phyloP scores from a whole-genome alignment of 345 rosid species.

The Combretum micranthum region DNA sequence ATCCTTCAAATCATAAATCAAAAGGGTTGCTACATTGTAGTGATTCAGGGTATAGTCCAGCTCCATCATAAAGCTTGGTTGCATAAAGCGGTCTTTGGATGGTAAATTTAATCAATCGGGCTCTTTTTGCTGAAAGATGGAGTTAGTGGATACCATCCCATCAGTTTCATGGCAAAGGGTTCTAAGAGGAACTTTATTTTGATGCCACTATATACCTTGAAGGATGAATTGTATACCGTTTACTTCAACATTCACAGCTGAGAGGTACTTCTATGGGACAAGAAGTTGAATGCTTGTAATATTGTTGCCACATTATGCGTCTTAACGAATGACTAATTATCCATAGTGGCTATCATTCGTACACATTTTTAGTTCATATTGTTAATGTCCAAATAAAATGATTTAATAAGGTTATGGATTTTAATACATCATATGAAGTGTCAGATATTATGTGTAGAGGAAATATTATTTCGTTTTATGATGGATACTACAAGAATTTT shows the following conservation, averaged over 20 bases:
- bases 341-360: too few relatives aligned
- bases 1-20: slow-evolving; percentile 45
- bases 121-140: slow-evolving; percentile 49
- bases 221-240: slow-evolving; percentile 73
- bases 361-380: too few relatives aligned
- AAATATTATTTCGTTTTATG: too few relatives aligned
- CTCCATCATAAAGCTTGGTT: slow-evolving; percentile 38
- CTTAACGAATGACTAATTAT: too few relatives aligned
- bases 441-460: too few relatives aligned
- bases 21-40: slow-evolving; percentile 57
- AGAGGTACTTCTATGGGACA: too few relatives aligned
- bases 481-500: too few relatives aligned
- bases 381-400: too few relatives aligned
- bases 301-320: too few relatives aligned
- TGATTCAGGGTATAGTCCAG: slow-evolving; percentile 25
- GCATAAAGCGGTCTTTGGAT: slow-evolving; percentile 27
- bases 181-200: slow-evolving; percentile 52
- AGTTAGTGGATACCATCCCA: slow-evolving; percentile 51
- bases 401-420: too few relatives aligned
- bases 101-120: slow-evolving; percentile 29
- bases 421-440: too few relatives aligned
- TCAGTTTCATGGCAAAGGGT: slow-evolving; percentile 80
- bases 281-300: too few relatives aligned
- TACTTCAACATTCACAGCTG: slow-evolving; percentile 56
- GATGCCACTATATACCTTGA: slow-evolving; percentile 57